These are phyloP conservation scores for Suhomyces faveliae DNA, from an alignment of 805 yeast species.

Conservation along the genomic window DNA sequence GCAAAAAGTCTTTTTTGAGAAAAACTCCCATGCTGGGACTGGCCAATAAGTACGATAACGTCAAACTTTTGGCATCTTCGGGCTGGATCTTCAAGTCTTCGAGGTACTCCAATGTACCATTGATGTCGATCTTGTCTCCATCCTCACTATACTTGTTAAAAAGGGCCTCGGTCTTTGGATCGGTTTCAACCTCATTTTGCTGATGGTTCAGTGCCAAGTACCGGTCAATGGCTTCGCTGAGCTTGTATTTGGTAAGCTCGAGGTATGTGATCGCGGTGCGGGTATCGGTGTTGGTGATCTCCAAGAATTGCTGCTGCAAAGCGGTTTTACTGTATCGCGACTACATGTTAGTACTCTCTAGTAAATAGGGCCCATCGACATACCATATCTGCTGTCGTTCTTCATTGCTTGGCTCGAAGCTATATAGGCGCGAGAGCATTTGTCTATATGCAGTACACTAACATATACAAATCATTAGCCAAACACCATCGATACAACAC, in stretches of 20 bases:
- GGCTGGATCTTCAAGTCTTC: conserved; percentile 66
- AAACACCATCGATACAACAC: no score
- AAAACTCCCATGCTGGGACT: conserved; percentile 69
- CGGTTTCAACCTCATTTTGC: conserved; percentile 2
- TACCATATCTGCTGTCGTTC: conserved; percentile 1
- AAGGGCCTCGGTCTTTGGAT: conserved; percentile 24
- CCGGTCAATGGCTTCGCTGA: conserved; percentile 32
- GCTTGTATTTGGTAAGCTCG: conserved; percentile 27
- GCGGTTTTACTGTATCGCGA: conserved; percentile 8
- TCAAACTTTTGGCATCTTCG: conserved; percentile 71
- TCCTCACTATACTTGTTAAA: conserved; percentile 35
- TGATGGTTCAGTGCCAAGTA: conserved; percentile 17
- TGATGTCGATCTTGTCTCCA: conserved; percentile 56
- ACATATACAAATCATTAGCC: not conserved
- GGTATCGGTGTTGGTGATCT: conserved; percentile 38
- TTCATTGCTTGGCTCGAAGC: not conserved
- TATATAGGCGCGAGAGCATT: no score
- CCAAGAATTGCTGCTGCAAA: conserved; percentile 35
- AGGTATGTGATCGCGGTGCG: conserved; percentile 37
- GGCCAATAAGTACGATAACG: conserved; percentile 66
- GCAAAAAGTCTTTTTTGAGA: conserved; percentile 46
- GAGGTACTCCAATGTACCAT: conserved; percentile 72
- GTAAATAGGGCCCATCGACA: not conserved
- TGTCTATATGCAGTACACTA: not conserved
- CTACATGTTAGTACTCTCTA: not conserved